Evolutionary conservation across 208 protist species (phyloP).

Genomic region (Wallacemonas sp.): DNA sequence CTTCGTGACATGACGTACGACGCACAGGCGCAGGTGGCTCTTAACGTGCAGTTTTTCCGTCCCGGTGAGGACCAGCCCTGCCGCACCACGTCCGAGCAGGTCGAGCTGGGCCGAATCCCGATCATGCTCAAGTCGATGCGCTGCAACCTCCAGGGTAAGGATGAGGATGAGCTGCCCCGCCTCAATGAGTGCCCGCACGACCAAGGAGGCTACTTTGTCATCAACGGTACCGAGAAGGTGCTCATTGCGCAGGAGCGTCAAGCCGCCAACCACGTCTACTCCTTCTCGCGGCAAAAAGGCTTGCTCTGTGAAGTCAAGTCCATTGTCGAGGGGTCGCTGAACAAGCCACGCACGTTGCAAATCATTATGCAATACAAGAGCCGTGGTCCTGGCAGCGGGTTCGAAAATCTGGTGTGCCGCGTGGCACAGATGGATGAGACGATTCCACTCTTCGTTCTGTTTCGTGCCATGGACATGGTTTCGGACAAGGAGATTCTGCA

Average conservation of each 20-base stretch:
- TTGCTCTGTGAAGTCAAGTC: conserved; percentile 97
- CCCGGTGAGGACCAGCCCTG: conserved; percentile 33
- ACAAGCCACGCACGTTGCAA: conserved; percentile 90
- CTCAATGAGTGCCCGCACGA: conserved; percentile 99
- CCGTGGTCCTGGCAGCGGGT: conserved; percentile 90
- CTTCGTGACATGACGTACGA: conserved; percentile 96
- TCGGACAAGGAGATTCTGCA: conserved; percentile 97
- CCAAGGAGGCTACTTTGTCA: conserved; percentile 99
- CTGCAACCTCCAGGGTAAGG: conserved; percentile 96
- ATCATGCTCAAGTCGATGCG: conserved; percentile 99
- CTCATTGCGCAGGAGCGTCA: conserved; percentile 95
- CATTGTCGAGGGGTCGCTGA: conserved; percentile 83
- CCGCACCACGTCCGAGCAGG: conserved; percentile 55
- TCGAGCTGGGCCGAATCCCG: conserved; percentile 97
- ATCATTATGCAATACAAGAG: conserved; percentile 95
- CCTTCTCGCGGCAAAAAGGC: conserved; percentile 93
- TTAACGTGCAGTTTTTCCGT: conserved; percentile 65
- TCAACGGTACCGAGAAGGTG: conserved; percentile 99
- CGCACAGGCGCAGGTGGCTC: conserved; percentile 56
- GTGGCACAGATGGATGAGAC: conserved; percentile 93
- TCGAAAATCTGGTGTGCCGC: conserved; percentile 79
- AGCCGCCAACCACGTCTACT: conserved; percentile 98
- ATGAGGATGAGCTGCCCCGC: conserved; percentile 89
- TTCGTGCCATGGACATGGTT: conserved; percentile 96
- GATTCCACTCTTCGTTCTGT: conserved; percentile 95